phyloP scores from a whole-genome alignment of 2,329 filamentous ascomycete genomes.

The Calonectria hongkongensis region DNA sequence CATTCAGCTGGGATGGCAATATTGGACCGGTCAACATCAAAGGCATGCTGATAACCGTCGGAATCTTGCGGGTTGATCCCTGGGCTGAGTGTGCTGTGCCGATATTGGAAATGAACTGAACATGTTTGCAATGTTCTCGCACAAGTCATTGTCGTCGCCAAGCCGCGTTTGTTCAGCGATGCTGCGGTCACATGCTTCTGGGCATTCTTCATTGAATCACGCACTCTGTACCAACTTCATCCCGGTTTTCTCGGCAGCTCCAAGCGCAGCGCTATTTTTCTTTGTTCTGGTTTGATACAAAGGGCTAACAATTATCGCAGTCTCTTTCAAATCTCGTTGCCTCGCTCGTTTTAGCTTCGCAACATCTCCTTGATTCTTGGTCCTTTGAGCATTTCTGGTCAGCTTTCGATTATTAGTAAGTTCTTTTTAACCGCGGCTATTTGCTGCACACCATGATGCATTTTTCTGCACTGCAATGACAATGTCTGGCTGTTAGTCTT shows the following conservation, averaged over 20 bases:
- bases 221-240: no score
- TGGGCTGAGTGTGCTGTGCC: background rate
- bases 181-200: constrained; percentile 13
- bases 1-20: background rate
- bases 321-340: constrained; percentile 44
- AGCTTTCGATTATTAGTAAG: constrained; percentile 44
- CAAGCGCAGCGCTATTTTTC: background rate
- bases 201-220: background rate
- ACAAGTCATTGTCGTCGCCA: background rate
- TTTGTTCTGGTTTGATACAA: background rate
- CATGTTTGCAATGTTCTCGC: no score
- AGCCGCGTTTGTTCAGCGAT: background rate
- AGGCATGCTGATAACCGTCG: background rate
- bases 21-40: background rate
- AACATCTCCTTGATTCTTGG: constrained; percentile 45
- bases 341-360: constrained; percentile 48
- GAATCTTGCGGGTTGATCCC: background rate
- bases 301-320: constrained; percentile 35
- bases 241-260: background rate
- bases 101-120: background rate
- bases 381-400: constrained; percentile 47
- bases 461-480: no score
- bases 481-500: no score
- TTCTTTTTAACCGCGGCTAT: background rate
- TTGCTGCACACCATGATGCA: background rate